Evolutionary conservation across 2,329 filamentous ascomycete species (phyloP), one percentile per base, ranked within the genome.

Genomic region (Camillea tinctor): DNA sequence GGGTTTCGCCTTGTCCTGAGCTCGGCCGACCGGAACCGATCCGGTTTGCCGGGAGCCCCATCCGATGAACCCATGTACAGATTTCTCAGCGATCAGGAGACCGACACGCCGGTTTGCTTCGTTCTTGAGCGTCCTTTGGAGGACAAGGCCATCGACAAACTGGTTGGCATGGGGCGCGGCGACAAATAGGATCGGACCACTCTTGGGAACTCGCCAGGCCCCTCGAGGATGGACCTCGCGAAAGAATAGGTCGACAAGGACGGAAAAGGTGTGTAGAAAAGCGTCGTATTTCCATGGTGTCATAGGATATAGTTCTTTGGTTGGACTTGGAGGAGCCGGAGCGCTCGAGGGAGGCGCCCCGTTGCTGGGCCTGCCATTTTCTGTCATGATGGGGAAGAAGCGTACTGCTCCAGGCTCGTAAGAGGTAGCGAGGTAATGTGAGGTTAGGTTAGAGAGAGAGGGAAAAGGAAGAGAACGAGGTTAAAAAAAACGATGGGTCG

Each of bases 201-300:
- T 85, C 70, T 90, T 88, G 51, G 95, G 95, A 51, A 99, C 91
- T 76, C 93, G 94, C 93, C 95, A 99, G 64, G 93, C 92, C 67
- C 93, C 93, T 66, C 95, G 86, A 13, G 95, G 95, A 74, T 98
- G 93, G 17, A 99, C 92, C 77, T 99, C 95, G 68, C 95, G 89
- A 81, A 99, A 99, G 85, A 99, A 99, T 67, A 97, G 87, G 76
- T 99, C 95, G 66, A 96, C 88, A 56, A 98, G 82, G 65, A 98
- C 85, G 50, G 89, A 90, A 73, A 93, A 89, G 54, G 83, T 82
- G 83, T 90, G 92, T 30, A 93, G 81, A 71, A 93, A 90, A 60
- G 88, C 81, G 77, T 93, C 90, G 74, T 93, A 93, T 66, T 89
- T 88, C 81, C 85, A 90, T 67, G 85, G 83, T 69, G 86, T 87